Evolutionary conservation across 345 rosid species (phyloP), one percentile per base, ranked within the genome.

Genomic region (Excoecaria agallocha): DNA sequence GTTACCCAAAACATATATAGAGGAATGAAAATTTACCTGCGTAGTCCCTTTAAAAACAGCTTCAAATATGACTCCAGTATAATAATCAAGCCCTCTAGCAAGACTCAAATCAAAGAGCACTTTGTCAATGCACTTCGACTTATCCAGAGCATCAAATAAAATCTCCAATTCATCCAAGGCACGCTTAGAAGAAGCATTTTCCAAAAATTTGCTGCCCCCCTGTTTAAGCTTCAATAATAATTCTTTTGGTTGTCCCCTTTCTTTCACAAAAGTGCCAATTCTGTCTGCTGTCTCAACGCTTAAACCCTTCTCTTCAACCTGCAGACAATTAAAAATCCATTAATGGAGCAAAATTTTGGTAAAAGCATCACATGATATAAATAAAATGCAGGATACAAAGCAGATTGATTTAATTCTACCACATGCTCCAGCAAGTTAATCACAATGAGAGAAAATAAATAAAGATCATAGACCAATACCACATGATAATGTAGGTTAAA

Each of bases 31-130:
- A 22, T 45, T 80, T 82, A 95, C 99, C 94, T 91, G 93, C 25
- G 86, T 91, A 39, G 86, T 88, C 72, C 97, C 97, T 76, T 77
- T 85, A 62, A 94, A 91, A 74, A 89, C 93, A 66, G 96, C 96
- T 87, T 95, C 99, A 78, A 82, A 95, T 74, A 95, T 91, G 62
- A 95, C 91, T 9, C 99, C 99, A 0, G 99, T 93, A 76, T 95
- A 95, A 85, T 95, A 95, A 85, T 93, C 99, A 70, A 95, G 99
- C 62, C 99, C 99, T 82, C 99, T 89, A 60, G 98, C 99, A 69
- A 95, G 93, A 79, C 99, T 95, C 77, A 95, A 85, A 80, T 95
- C 99, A 82, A 95, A 95, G 74, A 91, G 91, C 73, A 95, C 87
- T 82, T 83, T 93, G 79, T 87, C 75, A 70, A 84, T 86, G 77